A percentile compares a stretch with the other conserved stretches of the same genome.
Evolutionary conservation across 2,329 filamentous ascomycete species (phyloP).

Genomic region (Diplocarpon mali): DNA sequence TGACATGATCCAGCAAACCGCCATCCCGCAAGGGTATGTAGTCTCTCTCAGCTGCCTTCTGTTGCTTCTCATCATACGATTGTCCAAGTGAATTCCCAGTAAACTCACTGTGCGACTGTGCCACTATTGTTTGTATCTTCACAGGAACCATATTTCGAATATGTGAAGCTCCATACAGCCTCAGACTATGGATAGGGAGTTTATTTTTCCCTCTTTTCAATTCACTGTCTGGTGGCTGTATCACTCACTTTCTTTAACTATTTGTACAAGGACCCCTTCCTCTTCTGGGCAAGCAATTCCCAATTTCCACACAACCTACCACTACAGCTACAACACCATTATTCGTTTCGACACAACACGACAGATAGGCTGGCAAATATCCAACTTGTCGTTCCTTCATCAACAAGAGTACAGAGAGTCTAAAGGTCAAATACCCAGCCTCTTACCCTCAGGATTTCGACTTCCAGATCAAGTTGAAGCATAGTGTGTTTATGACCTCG

Average conservation of each 20-base stretch:
- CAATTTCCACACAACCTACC: no score
- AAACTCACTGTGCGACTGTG: constrained; percentile 1
- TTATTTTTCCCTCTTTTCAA: no score
- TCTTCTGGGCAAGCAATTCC: no score
- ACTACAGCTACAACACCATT: neutral
- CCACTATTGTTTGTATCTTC: neutral
- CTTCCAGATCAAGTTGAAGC: neutral
- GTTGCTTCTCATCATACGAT: neutral
- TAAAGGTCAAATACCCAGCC: neutral
- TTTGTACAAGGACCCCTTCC: no score
- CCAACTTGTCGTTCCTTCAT: neutral
- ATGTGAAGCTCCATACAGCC: neutral
- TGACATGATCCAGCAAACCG: constrained; percentile 35
- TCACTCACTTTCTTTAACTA: no score
- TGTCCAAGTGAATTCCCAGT: constrained; percentile 4
- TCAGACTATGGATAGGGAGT: neutral
- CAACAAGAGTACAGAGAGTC: neutral
- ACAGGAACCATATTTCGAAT: neutral
- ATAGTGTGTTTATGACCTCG: neutral
- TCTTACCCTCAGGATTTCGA: no score
- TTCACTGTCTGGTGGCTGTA: no score
- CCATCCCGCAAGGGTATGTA: constrained; percentile 65
- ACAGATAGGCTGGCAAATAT: neutral
- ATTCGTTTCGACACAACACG: neutral
- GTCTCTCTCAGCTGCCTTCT: constrained; percentile 1